Percentiles rank a stretch among this genome's conserved stretches.
Conservation (phyloP, 257 asterid genomes). For the Parsonsia alboflavescens region DNA sequence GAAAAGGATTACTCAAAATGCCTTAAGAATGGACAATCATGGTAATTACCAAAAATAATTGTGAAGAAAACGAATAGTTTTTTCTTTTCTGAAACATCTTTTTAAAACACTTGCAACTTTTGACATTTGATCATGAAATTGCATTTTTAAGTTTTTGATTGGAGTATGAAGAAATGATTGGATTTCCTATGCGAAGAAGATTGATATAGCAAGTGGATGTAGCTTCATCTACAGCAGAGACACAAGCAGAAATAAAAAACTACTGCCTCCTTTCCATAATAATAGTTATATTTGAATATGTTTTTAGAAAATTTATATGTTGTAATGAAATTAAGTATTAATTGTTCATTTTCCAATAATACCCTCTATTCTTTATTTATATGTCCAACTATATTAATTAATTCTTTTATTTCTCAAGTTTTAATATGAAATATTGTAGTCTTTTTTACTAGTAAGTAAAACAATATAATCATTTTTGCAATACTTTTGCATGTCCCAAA, state of each 20-base stretch:
- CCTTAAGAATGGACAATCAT: neutral
- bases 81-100: neutral
- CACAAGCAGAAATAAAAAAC: neutral
- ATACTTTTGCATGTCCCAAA: no score
- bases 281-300: no score
- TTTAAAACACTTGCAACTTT: neutral
- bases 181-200: neutral
- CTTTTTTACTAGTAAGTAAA: no score
- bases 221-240: neutral
- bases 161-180: neutral
- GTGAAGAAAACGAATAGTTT: neutral
- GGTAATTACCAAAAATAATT: neutral
- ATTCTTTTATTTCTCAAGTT: no score
- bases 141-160: neutral
- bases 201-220: neutral
- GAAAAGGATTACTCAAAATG: neutral
- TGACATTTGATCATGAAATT: neutral
- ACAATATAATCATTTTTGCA: no score
- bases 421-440: no score
- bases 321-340: no score
- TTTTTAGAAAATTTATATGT: no score
- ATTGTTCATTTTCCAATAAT: no score
- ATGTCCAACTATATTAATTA: no score
- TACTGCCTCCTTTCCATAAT: no score
- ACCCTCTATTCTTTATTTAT: no score